Evolutionary conservation across 257 asterid species (phyloP).

Genomic region (Capsicum baccatum): DNA sequence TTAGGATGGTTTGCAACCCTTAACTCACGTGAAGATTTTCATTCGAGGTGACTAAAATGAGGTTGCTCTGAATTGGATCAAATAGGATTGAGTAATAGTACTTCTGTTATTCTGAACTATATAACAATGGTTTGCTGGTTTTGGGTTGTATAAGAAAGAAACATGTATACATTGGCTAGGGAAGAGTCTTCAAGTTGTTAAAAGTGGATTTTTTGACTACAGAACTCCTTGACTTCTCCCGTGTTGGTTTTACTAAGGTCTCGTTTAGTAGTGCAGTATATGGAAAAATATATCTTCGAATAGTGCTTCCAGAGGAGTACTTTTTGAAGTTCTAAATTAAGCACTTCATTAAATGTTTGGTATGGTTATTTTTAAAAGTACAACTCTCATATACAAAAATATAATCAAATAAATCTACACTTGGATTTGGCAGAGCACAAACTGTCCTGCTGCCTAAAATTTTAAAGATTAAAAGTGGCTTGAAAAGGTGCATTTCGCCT

Average conservation of each 20-base stretch:
- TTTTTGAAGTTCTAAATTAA: background rate
- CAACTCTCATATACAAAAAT: background rate
- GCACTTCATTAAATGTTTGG: slow-evolving; percentile 5
- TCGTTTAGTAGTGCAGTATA: background rate
- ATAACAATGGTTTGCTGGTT: background rate
- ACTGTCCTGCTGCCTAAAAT: background rate
- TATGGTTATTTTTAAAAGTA: background rate
- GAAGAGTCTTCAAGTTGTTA: slow-evolving; percentile 27
- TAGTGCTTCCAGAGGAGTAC: background rate
- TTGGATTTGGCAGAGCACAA: too few species aligned
- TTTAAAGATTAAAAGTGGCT: background rate
- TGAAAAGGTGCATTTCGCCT: background rate
- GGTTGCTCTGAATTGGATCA: background rate
- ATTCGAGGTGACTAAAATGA: background rate
- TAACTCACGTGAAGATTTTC: slow-evolving; percentile 11
- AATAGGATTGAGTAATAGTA: slow-evolving; percentile 11
- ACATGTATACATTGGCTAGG: slow-evolving; percentile 10
- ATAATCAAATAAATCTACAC: background rate
- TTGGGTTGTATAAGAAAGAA: slow-evolving; percentile 4
- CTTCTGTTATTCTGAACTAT: background rate
- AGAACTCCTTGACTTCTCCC: background rate
- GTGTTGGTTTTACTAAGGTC: slow-evolving; percentile 15
- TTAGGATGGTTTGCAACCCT: slow-evolving; percentile 12
- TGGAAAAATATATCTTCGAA: background rate
- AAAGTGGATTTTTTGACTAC: slow-evolving; percentile 9